These are phyloP conservation scores for Boletus austroedulis DNA, from an alignment of 1,284 basidiomycete species.

Conservation along the genomic window DNA sequence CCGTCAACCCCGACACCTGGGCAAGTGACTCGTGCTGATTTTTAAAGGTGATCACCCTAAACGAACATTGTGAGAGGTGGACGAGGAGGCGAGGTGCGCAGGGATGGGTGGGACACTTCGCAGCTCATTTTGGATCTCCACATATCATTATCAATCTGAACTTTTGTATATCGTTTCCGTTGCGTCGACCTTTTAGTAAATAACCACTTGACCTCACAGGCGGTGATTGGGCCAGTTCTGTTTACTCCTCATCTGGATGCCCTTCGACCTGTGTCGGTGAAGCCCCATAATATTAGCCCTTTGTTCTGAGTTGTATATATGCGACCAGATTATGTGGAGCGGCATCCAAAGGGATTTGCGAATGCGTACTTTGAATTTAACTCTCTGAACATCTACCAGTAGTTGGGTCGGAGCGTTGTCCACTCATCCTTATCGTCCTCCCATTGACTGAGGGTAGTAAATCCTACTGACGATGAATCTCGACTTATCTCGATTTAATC, in stretches of 20 bases:
- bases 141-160: constrained; percentile 23
- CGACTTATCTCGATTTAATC: no score
- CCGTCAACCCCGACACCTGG: constrained; percentile 24
- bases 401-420: not conserved
- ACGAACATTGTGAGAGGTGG: no score
- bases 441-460: not conserved
- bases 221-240: constrained; percentile 43
- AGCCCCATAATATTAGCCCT: constrained; percentile 2
- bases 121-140: constrained; percentile 20
- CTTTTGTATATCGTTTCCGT: constrained; percentile 25
- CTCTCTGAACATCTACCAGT: constrained; percentile 22
- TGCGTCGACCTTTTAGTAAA: no score
- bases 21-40: constrained; percentile 7
- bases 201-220: constrained; percentile 20
- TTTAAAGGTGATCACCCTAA: not conserved
- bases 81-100: no score
- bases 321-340: constrained; percentile 18
- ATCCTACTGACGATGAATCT: no score
- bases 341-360: constrained; percentile 16
- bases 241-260: constrained; percentile 34
- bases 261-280: constrained; percentile 36
- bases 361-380: constrained; percentile 32
- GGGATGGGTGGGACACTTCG: no score
- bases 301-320: not conserved
- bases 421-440: no score